Conservation (phyloP, 371 early-diverging fungal species). For the Mucor irregularis region DNA sequence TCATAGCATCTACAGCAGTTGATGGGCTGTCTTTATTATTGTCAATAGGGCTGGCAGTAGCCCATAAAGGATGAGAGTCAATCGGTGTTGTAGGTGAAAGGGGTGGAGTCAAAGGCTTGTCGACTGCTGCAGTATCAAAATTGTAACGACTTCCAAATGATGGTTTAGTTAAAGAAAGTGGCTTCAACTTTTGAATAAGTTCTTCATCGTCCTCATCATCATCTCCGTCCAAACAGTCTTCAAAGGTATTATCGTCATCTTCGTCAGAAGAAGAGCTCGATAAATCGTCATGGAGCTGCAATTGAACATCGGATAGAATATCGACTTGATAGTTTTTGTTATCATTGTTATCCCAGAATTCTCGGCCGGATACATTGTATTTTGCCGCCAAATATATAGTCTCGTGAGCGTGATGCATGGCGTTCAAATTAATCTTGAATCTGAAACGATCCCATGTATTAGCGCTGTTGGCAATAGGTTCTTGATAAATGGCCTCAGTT, state of each 20-base stretch:
- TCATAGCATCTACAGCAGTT: too few species aligned
- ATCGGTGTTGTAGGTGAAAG: slow-evolving; percentile 20
- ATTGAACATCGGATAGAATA: slow-evolving; percentile 10
- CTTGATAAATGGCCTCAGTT: slow-evolving; percentile 53
- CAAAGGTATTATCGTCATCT: slow-evolving; percentile 16
- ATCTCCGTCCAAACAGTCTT: not conserved
- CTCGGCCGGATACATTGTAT: slow-evolving; percentile 59
- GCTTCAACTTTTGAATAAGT: not conserved
- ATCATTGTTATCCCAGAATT: slow-evolving; percentile 85
- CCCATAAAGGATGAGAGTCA: slow-evolving; percentile 14
- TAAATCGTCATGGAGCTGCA: slow-evolving; percentile 2
- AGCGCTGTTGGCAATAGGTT: slow-evolving; percentile 35
- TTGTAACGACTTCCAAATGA: slow-evolving; percentile 1
- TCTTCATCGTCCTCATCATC: slow-evolving; percentile 5
- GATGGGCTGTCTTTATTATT: not conserved
- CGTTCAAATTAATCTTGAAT: slow-evolving; percentile 19
- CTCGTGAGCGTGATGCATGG: not conserved
- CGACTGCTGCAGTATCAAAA: not conserved
- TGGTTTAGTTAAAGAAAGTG: too few species aligned
- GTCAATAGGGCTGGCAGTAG: not conserved
- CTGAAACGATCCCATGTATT: slow-evolving; percentile 44
- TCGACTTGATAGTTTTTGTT: slow-evolving; percentile 59
- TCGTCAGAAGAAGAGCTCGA: slow-evolving; percentile 15
- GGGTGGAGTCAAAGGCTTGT: slow-evolving; percentile 16
- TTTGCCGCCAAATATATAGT: slow-evolving; percentile 24